Percentiles rank a stretch among this genome's conserved stretches.
phyloP scores from a whole-genome alignment of 768 basidiomycete genomes.

The Leccinellum luteum region DNA sequence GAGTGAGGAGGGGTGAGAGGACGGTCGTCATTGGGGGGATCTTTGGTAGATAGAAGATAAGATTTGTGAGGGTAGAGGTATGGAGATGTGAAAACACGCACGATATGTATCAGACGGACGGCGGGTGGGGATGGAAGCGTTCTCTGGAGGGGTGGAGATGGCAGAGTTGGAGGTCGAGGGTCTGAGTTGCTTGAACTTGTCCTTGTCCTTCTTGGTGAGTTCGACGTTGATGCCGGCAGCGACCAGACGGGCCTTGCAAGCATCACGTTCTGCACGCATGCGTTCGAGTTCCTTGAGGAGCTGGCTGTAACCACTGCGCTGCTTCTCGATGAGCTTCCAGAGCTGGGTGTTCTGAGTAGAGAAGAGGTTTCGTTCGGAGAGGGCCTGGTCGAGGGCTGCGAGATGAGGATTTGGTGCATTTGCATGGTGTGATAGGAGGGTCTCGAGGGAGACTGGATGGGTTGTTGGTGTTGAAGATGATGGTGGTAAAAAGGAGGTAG shows the following conservation, averaged over 20 bases:
- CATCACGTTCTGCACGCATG: constrained; percentile 76
- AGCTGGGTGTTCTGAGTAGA: constrained; percentile 85
- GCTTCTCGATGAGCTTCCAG: constrained; percentile 95
- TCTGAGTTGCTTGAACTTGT: constrained; percentile 12
- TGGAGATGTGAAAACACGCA: not conserved
- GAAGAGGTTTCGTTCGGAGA: constrained; percentile 78
- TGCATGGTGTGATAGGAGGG: constrained; percentile 55
- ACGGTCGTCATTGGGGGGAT: constrained; percentile 19
- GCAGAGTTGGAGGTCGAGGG: constrained; percentile 24
- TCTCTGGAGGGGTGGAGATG: constrained; percentile 28
- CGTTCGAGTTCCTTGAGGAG: constrained; percentile 85
- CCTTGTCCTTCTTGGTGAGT: constrained; percentile 32
- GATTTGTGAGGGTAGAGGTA: not conserved
- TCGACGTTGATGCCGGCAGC: constrained; percentile 40
- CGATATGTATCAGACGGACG: not conserved
- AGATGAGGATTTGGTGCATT: constrained; percentile 49
- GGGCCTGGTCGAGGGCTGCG: constrained; percentile 69
- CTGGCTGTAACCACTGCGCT: constrained; percentile 75
- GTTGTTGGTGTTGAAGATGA: constrained; percentile 25
- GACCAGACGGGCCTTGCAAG: constrained; percentile 39
- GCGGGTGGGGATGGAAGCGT: not conserved
- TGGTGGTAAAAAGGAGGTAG: constrained; percentile 25
- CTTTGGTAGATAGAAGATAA: constrained; percentile 1
- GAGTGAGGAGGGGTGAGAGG: constrained; percentile 19
- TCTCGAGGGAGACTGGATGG: constrained; percentile 45